Evolutionary conservation across 768 basidiomycete species (phyloP), one percentile per base, ranked within the genome.

Genomic region (Trametes cingulata): DNA sequence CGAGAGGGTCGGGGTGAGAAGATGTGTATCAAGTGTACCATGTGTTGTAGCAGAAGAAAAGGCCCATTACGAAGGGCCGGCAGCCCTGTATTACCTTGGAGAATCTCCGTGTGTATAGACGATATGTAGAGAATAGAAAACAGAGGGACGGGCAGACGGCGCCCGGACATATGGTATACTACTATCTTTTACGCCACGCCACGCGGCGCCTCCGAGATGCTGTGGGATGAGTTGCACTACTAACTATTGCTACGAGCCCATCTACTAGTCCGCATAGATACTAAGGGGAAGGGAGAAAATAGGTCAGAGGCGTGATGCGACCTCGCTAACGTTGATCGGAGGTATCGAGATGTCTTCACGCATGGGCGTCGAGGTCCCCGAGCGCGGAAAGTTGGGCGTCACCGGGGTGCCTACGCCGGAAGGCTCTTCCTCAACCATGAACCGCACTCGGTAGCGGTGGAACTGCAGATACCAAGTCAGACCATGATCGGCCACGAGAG

Each of bases 381-480:
- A 82, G 33, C 76, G 75, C 35, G 85, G 77, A 66, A 85, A 85
- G 64, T 74, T 78, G 6, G 84, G 79, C 4, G 85, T 85, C 12
- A 83, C 73, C 0, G 90, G 90, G 3, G 91, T 91, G 20, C 80
- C 78, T 54, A 85, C 71, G 52, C 87, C 87, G 37, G 90, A 91
- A 14, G 72, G 72, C 17, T 72, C 73, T 15, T 84, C 84, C 27
- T 83, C 80, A 10, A 87, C 75, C 74, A 92, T 77, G 73, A 93
- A 91, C 15, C 89, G 87, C 41, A 93, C 83, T 61, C 91, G 83
- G 74, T 90, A 88, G 52, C 91, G 86, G 70, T 93, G 91, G 53
- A 92, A 82, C 91, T 93, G 67, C 29, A 14, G 15, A 49, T 42
- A 25, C 35, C 27, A 8, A 51, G 55, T 43, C 43, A 52, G 57